Base-by-base conservation (phyloP, 768 basidiomycete species). In the Grammothele lineata region DNA sequence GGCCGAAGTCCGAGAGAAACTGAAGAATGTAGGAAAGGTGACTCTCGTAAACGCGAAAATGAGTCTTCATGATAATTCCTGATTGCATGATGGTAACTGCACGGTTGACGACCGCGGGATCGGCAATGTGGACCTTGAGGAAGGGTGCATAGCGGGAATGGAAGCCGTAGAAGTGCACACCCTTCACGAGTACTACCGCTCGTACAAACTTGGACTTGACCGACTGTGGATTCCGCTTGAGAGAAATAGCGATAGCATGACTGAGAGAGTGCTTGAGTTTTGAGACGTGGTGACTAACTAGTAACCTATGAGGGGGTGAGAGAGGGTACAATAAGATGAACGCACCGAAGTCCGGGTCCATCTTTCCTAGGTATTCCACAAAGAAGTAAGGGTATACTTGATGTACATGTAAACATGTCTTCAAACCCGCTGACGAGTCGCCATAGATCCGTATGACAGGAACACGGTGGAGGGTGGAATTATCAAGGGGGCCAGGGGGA, bases 131-230 rank as follows among this genome's bases (percentile, higher is more conserved):
- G 40, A 99, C 76, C 64, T 97, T 97, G 64, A 98, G 79, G 70
- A 88, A 99, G 7, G 92, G 92, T 5, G 77, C 74, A 58, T 92
- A 87, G 22, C 82, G 79, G 10, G 85, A 72, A 62, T 92, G 87
- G 63, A 93, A 98, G 8, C 96, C 94, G 66, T 98, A 98, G 66
- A 98, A 96, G 60, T 87, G 85, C 15, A 92, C 70, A n/a, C 92
- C 96, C 67, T 98, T 98, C 53, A 93, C 89, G 41, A 94, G 73
- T 38, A 91, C 62, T 33, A 96, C 76, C 19, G 83, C 83, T 12
- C 89, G 86, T 48, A 90, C 72, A 59, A 75, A 85, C 56, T 77
- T 78, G 15, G 80, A 76, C 37, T 70, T 75, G 5, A 68, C 65
- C 1, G 79, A 78, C 8, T 73, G 59, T 0, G 85, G 86, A 46